Evolutionary conservation across 1,139 yeast species (phyloP).

Genomic region (Pneumocystis carinii): DNA sequence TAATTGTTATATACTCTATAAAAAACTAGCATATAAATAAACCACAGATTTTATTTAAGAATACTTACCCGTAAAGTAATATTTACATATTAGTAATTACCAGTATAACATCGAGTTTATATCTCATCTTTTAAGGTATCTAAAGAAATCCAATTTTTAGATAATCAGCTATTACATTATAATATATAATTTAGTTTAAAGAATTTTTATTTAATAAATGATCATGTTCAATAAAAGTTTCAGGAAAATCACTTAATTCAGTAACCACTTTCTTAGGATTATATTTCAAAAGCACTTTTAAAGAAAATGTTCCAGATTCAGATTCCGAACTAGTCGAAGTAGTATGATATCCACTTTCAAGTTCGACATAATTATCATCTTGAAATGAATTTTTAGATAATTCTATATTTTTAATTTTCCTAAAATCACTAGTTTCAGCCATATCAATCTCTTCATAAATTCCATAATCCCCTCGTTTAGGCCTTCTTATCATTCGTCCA

Average conservation of each 20-base stretch:
- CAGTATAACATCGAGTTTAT: neutral
- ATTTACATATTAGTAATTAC: neutral
- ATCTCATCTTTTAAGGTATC: neutral
- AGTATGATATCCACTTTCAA: neutral
- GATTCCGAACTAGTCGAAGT: neutral
- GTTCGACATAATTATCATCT: neutral
- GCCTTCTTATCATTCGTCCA: neutral
- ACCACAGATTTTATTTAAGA: neutral
- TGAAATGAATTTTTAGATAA: neutral
- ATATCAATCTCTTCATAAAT: neutral
- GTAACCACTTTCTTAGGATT: neutral
- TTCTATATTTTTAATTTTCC: neutral
- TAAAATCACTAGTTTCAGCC: neutral
- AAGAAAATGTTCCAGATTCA: neutral
- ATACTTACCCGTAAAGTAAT: neutral
- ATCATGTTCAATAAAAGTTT: neutral
- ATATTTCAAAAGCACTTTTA: neutral
- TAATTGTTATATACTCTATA: neutral
- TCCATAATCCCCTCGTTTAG: neutral
- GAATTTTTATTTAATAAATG: neutral
- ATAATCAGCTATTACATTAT: neutral
- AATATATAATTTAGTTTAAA: neutral
- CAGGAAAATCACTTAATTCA: neutral
- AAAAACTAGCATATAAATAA: neutral
- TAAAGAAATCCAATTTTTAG: neutral